These are phyloP conservation scores for Artemisia argyi DNA, from an alignment of 129 eudicot species.

Conservation along the genomic window DNA sequence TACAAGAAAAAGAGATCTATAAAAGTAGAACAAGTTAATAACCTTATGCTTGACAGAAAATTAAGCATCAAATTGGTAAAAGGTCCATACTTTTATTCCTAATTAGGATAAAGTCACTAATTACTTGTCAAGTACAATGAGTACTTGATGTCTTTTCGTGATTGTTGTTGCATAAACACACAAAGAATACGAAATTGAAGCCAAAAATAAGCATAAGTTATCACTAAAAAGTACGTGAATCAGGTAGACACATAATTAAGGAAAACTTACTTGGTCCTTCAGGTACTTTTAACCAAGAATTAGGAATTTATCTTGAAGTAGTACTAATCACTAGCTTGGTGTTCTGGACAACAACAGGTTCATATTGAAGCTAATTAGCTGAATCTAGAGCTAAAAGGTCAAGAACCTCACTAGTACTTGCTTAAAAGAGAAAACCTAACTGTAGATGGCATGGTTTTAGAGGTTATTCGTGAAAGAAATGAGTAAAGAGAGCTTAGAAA, in stretches of 20 bases:
- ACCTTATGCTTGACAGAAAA: conserved; percentile 2
- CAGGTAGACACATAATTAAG: conserved; percentile 11
- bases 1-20: conserved; percentile 27
- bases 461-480: conserved; percentile 21
- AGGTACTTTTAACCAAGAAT: conserved; percentile 16
- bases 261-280: conserved; percentile 30
- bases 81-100: conserved; percentile 3
- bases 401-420: conserved; percentile 26
- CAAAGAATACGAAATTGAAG: conserved; percentile 24
- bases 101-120: conserved; percentile 6
- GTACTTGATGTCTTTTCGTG: conserved; percentile 26
- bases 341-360: conserved; percentile 12
- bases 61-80: neutral
- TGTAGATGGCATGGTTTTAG: conserved; percentile 23
- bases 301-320: too few relatives aligned
- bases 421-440: conserved; percentile 31
- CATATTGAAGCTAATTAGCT: neutral
- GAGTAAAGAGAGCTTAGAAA: conserved; percentile 37
- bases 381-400: conserved; percentile 27
- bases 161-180: conserved; percentile 20
- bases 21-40: conserved; percentile 25
- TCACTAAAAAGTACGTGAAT: conserved; percentile 23
- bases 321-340: conserved; percentile 11
- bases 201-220: conserved; percentile 2
- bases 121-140: conserved; percentile 22